Percentiles rank a stretch among this genome's conserved stretches.
Conservation (phyloP, 2,329 filamentous ascomycete genomes). For the Clonostachys solani region DNA sequence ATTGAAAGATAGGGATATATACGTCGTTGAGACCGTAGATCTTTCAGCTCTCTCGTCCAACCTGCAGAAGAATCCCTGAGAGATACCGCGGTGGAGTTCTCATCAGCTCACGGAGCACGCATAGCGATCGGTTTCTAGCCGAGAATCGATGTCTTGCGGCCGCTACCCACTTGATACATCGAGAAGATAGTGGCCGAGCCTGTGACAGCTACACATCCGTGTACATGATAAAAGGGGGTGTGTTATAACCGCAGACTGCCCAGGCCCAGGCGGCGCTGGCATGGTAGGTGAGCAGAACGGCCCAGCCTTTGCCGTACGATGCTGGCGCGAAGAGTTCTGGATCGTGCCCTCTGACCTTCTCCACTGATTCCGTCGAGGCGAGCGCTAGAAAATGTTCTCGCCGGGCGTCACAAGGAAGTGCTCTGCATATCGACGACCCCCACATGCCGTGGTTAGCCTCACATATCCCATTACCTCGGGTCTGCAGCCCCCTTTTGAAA, state of each 20-base stretch:
- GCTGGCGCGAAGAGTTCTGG: conserved; percentile 27
- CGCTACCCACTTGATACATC: no score
- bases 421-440: neutral
- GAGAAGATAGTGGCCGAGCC: neutral
- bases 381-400: conserved; percentile 54
- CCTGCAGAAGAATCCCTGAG: no score
- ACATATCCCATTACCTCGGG: no score
- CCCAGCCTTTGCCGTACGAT: conserved; percentile 22
- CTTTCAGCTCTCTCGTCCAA: neutral
- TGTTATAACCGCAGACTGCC: conserved; percentile 23
- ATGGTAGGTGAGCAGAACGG: conserved; percentile 25
- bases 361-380: conserved; percentile 51
- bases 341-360: conserved; percentile 28
- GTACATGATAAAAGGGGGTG: conserved; percentile 27
- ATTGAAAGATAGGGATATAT: no score
- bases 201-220: conserved; percentile 20
- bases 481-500: conserved; percentile 13
- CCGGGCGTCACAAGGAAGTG: conserved; percentile 3
- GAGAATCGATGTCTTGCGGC: no score
- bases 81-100: no score
- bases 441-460: no score
- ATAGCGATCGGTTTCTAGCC: no score
- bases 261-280: conserved; percentile 31
- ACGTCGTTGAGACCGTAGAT: no score
- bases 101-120: no score